Conservation (phyloP, 2,329 filamentous ascomycete genomes). For the Pseudopithomyces chartarum region DNA sequence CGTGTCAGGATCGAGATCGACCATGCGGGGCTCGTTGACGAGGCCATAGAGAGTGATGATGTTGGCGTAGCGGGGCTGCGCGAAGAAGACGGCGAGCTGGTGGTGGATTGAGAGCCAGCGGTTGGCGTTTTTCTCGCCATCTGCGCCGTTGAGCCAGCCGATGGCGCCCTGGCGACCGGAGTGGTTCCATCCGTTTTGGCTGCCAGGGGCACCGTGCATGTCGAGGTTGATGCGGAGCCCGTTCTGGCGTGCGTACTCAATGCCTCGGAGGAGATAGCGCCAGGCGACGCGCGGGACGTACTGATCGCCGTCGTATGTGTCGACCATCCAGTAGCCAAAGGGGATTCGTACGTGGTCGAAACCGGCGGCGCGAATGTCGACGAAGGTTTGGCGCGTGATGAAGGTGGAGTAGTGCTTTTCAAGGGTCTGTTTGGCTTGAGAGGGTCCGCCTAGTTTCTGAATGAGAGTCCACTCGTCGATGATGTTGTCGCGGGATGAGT, state of each 20-base stretch:
- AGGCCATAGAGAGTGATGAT: slow-evolving; percentile 92
- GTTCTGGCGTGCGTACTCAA: slow-evolving; percentile 92
- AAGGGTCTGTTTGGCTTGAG: slow-evolving; percentile 67
- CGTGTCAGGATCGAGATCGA: slow-evolving; percentile 62
- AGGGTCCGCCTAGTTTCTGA: slow-evolving; percentile 66
- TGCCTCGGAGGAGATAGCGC: slow-evolving; percentile 89
- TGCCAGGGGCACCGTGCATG: slow-evolving; percentile 87
- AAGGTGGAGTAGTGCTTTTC: slow-evolving; percentile 93
- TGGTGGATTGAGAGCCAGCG: slow-evolving; percentile 87
- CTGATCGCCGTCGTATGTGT: slow-evolving; percentile 81
- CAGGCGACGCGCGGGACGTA: slow-evolving; percentile 87
- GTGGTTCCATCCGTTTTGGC: slow-evolving; percentile 98
- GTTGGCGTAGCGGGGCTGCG: slow-evolving; percentile 90
- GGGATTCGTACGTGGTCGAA: slow-evolving; percentile 97
- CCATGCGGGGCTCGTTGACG: slow-evolving; percentile 91
- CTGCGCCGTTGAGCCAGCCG: slow-evolving; percentile 87
- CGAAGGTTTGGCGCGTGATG: slow-evolving; percentile 81
- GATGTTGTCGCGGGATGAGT: slow-evolving; percentile 64
- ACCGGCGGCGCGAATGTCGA: slow-evolving; percentile 82
- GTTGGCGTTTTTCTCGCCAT: slow-evolving; percentile 78
- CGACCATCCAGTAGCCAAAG: slow-evolving; percentile 93
- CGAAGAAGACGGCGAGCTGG: slow-evolving; percentile 87
- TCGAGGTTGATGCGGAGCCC: slow-evolving; percentile 93
- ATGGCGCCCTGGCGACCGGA: slow-evolving; percentile 82
- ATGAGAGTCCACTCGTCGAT: slow-evolving; percentile 89